Conservation (phyloP, 345 rosid genomes). For the Populus simonii region DNA sequence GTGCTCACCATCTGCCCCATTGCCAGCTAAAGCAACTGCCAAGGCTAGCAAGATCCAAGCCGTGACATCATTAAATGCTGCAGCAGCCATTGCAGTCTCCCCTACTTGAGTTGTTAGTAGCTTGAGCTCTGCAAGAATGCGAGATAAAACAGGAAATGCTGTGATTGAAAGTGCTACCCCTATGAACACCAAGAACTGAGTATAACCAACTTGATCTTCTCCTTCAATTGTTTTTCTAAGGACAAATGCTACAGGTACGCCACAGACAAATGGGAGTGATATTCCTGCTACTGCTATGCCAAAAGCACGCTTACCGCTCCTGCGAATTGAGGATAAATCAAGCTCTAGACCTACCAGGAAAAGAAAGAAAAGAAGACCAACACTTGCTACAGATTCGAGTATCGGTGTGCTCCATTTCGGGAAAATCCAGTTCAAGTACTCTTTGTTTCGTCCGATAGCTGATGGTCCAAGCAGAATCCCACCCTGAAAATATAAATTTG, state of each 20-base stretch:
- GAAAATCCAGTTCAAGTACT: slow-evolving; percentile 41
- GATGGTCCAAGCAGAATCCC: slow-evolving; percentile 84
- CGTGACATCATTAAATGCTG: slow-evolving; percentile 78
- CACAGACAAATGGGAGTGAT: slow-evolving; percentile 56
- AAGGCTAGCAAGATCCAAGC: slow-evolving; percentile 80
- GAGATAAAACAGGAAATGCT: slow-evolving; percentile 88
- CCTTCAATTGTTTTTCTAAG: slow-evolving; percentile 43
- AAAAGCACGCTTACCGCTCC: slow-evolving; percentile 55
- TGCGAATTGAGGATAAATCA: slow-evolving; percentile 49
- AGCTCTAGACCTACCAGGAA: slow-evolving; percentile 85
- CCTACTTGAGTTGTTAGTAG: slow-evolving; percentile 65
- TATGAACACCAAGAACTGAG: slow-evolving; percentile 62
- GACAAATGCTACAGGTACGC: slow-evolving; percentile 54
- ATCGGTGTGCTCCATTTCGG: slow-evolving; percentile 65
- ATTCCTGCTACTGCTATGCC: slow-evolving; percentile 71
- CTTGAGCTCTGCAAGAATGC: slow-evolving; percentile 80
- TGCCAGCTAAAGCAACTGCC: slow-evolving; percentile 60
- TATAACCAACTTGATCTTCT: slow-evolving; percentile 48
- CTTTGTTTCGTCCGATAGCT: slow-evolving; percentile 57
- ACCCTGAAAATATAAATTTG: slow-evolving; percentile 42
- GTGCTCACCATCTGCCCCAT: slow-evolving; percentile 11
- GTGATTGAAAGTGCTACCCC: slow-evolving; percentile 86
- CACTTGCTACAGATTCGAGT: slow-evolving; percentile 69
- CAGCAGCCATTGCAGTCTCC: slow-evolving; percentile 82
- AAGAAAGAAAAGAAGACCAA: slow-evolving; percentile 79